Percentiles rank a stretch among this genome's conserved stretches.
Evolutionary conservation across 202 grass and related monocot genomes (phyloP).

Genomic region (Dendrocalamus latiflorus): DNA sequence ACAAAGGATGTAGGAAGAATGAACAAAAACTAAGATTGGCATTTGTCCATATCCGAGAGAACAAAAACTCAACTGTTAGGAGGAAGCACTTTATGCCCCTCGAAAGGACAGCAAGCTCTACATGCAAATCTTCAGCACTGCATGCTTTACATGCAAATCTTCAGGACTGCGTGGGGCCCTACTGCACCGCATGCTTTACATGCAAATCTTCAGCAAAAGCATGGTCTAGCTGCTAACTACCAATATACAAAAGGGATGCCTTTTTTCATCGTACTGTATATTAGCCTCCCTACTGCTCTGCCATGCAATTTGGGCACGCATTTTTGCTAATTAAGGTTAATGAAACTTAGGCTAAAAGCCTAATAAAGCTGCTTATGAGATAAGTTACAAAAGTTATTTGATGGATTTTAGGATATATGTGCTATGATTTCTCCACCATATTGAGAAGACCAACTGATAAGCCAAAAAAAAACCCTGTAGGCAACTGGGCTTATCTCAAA

Average conservation of each 20-base stretch:
- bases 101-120: slow-evolving; percentile 34
- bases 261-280: neutral
- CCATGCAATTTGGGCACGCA: neutral
- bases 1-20: too few relatives aligned
- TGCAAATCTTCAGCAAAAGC: neutral
- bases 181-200: neutral
- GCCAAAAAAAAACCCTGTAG: neutral
- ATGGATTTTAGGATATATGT: neutral
- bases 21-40: slow-evolving; percentile 1
- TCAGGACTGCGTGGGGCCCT: neutral
- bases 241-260: neutral
- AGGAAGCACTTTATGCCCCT: slow-evolving; percentile 10
- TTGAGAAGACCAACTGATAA: neutral
- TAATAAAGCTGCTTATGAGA: neutral
- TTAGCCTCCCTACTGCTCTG: neutral
- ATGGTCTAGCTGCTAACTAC: neutral
- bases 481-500: too few relatives aligned
- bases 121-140: too few relatives aligned
- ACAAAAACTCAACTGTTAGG: slow-evolving; percentile 8
- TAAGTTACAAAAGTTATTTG: neutral
- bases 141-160: too few relatives aligned
- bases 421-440: neutral
- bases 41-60: slow-evolving; percentile 13
- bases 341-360: neutral
- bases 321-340: neutral